These are phyloP conservation scores for Triglochin maritima DNA, from an alignment of 106 monocot species.

Conservation along the genomic window DNA sequence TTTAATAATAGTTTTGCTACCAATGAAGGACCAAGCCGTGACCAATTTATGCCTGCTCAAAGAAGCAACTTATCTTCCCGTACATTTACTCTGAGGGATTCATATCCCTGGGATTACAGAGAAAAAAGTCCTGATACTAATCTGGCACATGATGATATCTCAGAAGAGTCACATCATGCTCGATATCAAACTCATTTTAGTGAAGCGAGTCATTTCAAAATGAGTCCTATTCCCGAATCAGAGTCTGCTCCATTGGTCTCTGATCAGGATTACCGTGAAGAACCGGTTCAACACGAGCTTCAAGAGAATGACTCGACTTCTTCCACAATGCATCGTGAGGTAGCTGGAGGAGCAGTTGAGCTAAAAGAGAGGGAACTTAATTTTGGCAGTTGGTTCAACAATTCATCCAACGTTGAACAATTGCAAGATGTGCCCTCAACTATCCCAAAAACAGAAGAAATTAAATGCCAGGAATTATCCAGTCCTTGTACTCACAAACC, in stretches of 20 bases:
- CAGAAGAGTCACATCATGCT: background rate
- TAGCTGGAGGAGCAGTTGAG: background rate
- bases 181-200: conserved; percentile 7
- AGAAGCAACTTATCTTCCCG: conserved; percentile 18
- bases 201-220: conserved; percentile 6
- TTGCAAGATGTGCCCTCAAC: background rate
- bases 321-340: background rate
- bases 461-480: conserved; percentile 1
- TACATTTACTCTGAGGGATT: conserved; percentile 17
- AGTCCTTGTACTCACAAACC: background rate
- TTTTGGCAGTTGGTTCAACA: background rate
- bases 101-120: conserved; percentile 24
- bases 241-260: conserved; percentile 1
- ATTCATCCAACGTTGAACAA: background rate
- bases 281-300: background rate
- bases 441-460: background rate
- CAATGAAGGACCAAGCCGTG: background rate
- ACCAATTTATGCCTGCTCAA: conserved; percentile 15
- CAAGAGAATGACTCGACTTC: background rate
- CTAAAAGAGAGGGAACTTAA: background rate
- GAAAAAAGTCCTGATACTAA: conserved; percentile 1
- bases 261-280: background rate
- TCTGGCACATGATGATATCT: background rate
- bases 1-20: background rate
- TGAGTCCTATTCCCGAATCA: conserved; percentile 2